A percentile compares a stretch with the other conserved stretches of the same genome.
Conservation (phyloP, 176 grass and related monocot species). For the Aegilops bicornis region DNA sequence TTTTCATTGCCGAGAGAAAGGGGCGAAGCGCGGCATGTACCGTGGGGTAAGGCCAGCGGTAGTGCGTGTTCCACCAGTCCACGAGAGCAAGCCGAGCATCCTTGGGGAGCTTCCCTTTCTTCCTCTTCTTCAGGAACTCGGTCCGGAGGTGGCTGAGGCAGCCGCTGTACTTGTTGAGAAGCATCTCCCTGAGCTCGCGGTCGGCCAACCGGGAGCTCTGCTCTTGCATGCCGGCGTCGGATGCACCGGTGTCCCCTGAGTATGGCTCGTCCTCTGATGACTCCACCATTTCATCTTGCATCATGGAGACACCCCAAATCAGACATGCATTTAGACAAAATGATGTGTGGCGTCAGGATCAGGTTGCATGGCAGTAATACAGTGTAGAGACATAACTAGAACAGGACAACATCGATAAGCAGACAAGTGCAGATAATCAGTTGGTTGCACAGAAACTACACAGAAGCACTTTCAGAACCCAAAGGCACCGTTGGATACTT, state of each 20-base stretch:
- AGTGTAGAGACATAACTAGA: neutral
- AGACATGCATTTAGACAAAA: neutral
- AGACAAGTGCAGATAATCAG: neutral
- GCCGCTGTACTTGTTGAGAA: slow-evolving; percentile 97
- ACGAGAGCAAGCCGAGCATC: slow-evolving; percentile 67
- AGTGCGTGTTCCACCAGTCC: slow-evolving; percentile 96
- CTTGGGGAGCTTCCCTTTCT: slow-evolving; percentile 96
- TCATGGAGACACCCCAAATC: neutral
- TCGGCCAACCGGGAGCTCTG: slow-evolving; percentile 54
- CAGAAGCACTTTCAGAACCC: neutral
- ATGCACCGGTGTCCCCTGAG: slow-evolving; percentile 57
- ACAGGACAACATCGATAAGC: neutral
- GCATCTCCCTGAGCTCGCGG: slow-evolving; percentile 93
- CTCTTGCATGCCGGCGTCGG: slow-evolving; percentile 36
- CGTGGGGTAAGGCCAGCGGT: slow-evolving; percentile 92
- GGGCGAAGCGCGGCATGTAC: slow-evolving; percentile 29
- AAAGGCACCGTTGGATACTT: neutral
- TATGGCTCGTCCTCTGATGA: slow-evolving; percentile 81
- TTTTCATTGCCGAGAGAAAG: neutral
- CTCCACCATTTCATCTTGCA: slow-evolving; percentile 67
- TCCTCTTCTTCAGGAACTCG: slow-evolving; percentile 98
- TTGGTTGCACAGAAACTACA: neutral
- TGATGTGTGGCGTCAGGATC: neutral
- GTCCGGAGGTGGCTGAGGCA: slow-evolving; percentile 76
- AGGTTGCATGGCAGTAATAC: neutral